Conservation (phyloP, 202 grass and related monocot species). For the Hordeum pubiflorum region DNA sequence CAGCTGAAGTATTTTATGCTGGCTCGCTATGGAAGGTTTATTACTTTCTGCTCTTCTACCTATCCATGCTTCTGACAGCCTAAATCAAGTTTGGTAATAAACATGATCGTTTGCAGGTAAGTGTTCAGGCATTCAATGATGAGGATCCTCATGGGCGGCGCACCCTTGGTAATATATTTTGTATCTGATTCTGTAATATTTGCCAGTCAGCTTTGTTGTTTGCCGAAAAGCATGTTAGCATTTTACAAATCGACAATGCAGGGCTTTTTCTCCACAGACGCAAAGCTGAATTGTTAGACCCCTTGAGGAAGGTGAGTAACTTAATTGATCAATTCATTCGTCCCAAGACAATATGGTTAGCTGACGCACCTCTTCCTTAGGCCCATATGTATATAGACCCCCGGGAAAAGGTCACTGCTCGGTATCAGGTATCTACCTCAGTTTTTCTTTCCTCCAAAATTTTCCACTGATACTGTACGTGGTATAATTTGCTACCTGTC, state of each 20-base stretch:
- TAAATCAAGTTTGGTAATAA: conserved; percentile 8
- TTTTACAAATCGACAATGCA: conserved; percentile 27
- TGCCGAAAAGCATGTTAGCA: neutral
- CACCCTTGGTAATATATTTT: conserved; percentile 64
- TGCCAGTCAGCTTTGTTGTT: conserved; percentile 1
- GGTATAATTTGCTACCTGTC: neutral
- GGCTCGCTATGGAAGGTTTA: conserved; percentile 95
- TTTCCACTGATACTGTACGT: neutral
- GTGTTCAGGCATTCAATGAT: conserved; percentile 95
- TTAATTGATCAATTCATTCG: neutral
- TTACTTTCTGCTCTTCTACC: conserved; percentile 18
- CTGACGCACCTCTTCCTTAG: conserved; percentile 43
- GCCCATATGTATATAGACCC: conserved; percentile 71
- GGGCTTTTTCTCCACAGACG: conserved; percentile 93
- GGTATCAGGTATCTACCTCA: conserved; percentile 63
- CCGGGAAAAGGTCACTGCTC: conserved; percentile 90
- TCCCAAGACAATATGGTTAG: neutral
- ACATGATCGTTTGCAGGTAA: conserved; percentile 58
- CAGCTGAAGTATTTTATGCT: conserved; percentile 87
- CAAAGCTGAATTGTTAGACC: conserved; percentile 74
- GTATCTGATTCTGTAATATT: neutral
- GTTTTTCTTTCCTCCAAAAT: neutral
- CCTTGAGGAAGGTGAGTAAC: conserved; percentile 70
- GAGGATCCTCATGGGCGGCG: conserved; percentile 96
- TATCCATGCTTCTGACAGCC: conserved; percentile 20